These are phyloP conservation scores for Colletotrichum sp. DNA, from an alignment of 2,329 filamentous ascomycete genomes.

Conservation along the genomic window DNA sequence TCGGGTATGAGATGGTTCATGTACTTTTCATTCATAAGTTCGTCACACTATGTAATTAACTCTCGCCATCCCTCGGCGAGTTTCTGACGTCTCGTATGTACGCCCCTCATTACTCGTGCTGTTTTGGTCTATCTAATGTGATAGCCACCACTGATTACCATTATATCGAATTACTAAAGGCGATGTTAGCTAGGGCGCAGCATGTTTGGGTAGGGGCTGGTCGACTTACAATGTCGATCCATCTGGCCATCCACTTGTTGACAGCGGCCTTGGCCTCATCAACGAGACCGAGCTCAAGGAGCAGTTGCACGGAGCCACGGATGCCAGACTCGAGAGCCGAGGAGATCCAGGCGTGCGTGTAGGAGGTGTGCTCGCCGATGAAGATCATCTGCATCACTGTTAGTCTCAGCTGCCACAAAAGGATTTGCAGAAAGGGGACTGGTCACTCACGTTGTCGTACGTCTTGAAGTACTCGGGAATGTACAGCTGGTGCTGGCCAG, in stretches of 20 bases:
- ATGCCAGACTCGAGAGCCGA: conserved; percentile 72
- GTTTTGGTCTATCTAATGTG: not conserved
- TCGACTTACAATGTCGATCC: conserved; percentile 54
- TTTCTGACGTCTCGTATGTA: not conserved
- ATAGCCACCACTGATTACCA: not conserved
- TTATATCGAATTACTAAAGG: not conserved
- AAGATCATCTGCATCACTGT: conserved; percentile 60
- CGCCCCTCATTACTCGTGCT: not conserved
- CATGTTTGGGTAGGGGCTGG: not conserved
- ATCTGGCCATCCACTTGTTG: conserved; percentile 72
- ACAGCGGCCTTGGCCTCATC: conserved; percentile 72
- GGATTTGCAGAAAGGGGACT: not conserved
- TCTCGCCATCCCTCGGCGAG: not conserved
- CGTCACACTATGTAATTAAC: conserved; percentile 3
- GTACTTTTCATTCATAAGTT: conserved; percentile 3
- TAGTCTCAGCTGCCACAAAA: not conserved
- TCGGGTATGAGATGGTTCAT: not conserved
- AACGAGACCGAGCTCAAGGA: conserved; percentile 69
- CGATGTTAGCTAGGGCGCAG: not conserved
- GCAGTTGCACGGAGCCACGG: conserved; percentile 66
- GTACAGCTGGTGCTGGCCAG: conserved; percentile 73
- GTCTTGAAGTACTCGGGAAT: conserved; percentile 77
- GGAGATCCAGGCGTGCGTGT: conserved; percentile 75
- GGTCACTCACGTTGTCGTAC: conserved; percentile 56
- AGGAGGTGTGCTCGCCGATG: conserved; percentile 72